Percentiles rank a stretch among this genome's conserved stretches.
Conservation (phyloP, 2,329 filamentous ascomycete species). For the Chlorencoelia australis region DNA sequence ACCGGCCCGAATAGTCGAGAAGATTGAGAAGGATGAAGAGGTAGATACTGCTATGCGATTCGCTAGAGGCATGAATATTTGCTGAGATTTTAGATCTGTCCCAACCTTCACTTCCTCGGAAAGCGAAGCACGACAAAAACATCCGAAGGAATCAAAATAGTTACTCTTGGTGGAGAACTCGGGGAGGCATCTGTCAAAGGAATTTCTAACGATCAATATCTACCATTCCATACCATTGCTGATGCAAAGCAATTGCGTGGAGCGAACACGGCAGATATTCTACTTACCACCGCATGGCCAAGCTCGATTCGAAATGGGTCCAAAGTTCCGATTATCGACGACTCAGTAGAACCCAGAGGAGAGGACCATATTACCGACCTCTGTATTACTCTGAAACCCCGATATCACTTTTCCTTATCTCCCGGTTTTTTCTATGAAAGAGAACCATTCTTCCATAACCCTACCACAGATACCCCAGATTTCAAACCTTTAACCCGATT, state of each 20-base stretch:
- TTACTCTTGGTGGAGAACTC: constrained; percentile 69
- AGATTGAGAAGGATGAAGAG: constrained; percentile 59
- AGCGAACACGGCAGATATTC: constrained; percentile 71
- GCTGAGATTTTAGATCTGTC: constrained; percentile 48
- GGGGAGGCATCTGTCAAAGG: constrained; percentile 51
- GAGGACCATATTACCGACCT: constrained; percentile 69
- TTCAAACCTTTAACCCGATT: constrained; percentile 67
- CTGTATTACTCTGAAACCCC: constrained; percentile 70
- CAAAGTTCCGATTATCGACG: constrained; percentile 46
- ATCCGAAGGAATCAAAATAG: constrained; percentile 77
- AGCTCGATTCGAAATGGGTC: constrained; percentile 60
- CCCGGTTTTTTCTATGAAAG: constrained; percentile 64
- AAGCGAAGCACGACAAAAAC: constrained; percentile 85
- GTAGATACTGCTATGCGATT: constrained; percentile 28
- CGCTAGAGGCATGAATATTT: constrained; percentile 1
- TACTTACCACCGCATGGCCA: constrained; percentile 84
- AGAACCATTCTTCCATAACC: constrained; percentile 75
- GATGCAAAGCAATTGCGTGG: constrained; percentile 70
- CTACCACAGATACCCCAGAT: constrained; percentile 41
- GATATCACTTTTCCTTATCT: constrained; percentile 77
- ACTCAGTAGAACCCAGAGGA: constrained; percentile 39
- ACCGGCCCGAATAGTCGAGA: constrained; percentile 59
- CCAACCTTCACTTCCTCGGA: constrained; percentile 84
- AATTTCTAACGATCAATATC: constrained; percentile 59
- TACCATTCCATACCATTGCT: constrained; percentile 66